phyloP scores from a whole-genome alignment of 176 grass and related monocot species.

The Aechmea fasciata region DNA sequence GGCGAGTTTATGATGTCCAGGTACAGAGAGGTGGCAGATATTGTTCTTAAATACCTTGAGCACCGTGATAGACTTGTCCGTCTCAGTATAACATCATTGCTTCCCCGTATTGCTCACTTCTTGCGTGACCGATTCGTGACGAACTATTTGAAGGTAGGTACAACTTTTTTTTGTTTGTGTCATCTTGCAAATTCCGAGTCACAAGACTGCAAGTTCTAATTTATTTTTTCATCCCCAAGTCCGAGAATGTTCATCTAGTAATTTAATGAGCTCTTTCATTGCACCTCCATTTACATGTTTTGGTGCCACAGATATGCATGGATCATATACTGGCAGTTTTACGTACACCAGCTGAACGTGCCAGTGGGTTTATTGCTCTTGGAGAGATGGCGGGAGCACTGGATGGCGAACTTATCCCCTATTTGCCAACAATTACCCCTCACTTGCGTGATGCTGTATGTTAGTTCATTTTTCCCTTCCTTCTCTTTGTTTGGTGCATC shows the following conservation, averaged over 20 bases:
- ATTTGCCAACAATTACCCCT: conserved; percentile 65
- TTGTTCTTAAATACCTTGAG: conserved; percentile 84
- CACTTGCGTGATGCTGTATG: conserved; percentile 87
- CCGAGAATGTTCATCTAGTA: neutral
- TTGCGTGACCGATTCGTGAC: conserved; percentile 95
- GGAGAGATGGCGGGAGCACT: conserved; percentile 98
- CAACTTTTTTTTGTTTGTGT: conserved; percentile 10
- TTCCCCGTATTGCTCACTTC: conserved; percentile 99
- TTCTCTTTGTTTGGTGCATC: neutral
- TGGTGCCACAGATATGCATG: conserved; percentile 81
- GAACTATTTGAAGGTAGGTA: conserved; percentile 76
- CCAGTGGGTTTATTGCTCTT: conserved; percentile 92
- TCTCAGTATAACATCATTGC: conserved; percentile 95
- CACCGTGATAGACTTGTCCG: conserved; percentile 93
- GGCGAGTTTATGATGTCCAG: conserved; percentile 99
- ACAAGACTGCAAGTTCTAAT: conserved; percentile 1
- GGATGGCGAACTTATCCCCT: conserved; percentile 78
- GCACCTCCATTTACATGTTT: neutral
- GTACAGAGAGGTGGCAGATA: conserved; percentile 98
- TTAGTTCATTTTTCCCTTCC: neutral
- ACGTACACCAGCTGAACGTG: conserved; percentile 77
- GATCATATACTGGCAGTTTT: conserved; percentile 96
- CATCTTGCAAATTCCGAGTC: conserved; percentile 8
- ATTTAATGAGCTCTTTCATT: neutral
- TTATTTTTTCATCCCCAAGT: neutral